Conservation (phyloP, 768 basidiomycete species). For the Lentinula aciculospora region DNA sequence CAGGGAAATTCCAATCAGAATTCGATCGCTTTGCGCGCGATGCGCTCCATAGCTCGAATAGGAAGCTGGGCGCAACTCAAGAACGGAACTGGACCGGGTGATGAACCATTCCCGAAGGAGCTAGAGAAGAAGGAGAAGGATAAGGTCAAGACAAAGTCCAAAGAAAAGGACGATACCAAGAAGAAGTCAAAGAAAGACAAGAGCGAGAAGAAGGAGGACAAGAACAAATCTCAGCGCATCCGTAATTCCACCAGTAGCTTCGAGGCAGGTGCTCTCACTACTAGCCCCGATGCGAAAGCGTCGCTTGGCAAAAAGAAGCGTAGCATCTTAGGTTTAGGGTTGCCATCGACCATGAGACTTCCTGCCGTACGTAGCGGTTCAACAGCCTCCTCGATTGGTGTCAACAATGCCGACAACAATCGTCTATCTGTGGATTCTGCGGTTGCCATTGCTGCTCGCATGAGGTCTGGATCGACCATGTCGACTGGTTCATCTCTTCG, state of each 20-base stretch:
- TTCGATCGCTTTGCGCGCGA: constrained; percentile 75
- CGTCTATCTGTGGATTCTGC: constrained; percentile 33
- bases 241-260: constrained; percentile 60
- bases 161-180: constrained; percentile 27
- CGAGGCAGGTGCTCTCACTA: constrained; percentile 54
- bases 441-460: constrained; percentile 14
- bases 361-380: constrained; percentile 35
- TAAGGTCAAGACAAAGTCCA: constrained; percentile 30
- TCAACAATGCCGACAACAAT: constrained; percentile 15
- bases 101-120: constrained; percentile 22
- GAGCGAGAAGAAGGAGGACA: constrained; percentile 23
- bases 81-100: constrained; percentile 16
- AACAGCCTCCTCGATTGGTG: constrained; percentile 26
- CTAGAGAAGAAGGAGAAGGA: constrained; percentile 15
- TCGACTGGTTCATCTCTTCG: constrained; percentile 38
- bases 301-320: constrained; percentile 53
- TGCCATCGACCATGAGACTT: constrained; percentile 51
- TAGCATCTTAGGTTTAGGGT: constrained; percentile 53
- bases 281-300: constrained; percentile 24
- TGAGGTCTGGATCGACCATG: constrained; percentile 30
- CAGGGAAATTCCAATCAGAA: constrained; percentile 28
- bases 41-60: constrained; percentile 67
- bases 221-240: constrained; percentile 23
- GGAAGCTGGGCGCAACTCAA: constrained; percentile 66
- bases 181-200: constrained; percentile 25